These are phyloP conservation scores for Rhizomucor pusillus DNA, from an alignment of 371 early-diverging fungal species.

Conservation along the genomic window DNA sequence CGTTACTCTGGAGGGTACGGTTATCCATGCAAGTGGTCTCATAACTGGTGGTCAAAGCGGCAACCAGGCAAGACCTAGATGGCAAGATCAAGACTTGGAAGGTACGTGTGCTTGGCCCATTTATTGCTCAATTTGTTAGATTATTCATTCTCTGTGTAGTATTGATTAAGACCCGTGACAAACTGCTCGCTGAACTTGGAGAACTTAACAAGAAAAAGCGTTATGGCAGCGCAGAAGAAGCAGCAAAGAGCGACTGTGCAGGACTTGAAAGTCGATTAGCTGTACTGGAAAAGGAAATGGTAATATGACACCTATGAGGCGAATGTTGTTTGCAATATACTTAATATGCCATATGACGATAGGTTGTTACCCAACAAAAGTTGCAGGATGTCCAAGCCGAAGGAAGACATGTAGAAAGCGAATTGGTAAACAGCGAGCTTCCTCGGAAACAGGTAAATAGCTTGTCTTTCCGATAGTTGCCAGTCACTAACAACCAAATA, in stretches of 20 bases:
- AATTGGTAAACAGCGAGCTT: too few relatives aligned
- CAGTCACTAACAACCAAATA: too few relatives aligned
- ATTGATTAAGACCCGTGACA: slow-evolving; percentile 68
- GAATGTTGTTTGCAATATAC: not conserved
- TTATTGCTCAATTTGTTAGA: too few relatives aligned
- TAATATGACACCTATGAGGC: slow-evolving; percentile 12
- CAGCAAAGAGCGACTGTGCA: slow-evolving; percentile 54
- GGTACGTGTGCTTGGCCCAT: slow-evolving; percentile 38
- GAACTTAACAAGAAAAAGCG: slow-evolving; percentile 72
- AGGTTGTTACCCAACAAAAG: slow-evolving; percentile 3
- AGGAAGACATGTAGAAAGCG: not conserved
- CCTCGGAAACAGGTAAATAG: too few relatives aligned
- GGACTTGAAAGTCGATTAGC: slow-evolving; percentile 59
- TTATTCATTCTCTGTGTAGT: slow-evolving; percentile 20
- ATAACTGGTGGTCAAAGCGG: slow-evolving; percentile 85
- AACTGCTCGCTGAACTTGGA: slow-evolving; percentile 67
- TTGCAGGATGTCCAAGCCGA: slow-evolving; percentile 1
- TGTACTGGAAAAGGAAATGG: slow-evolving; percentile 60
- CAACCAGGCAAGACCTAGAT: slow-evolving; percentile 55
- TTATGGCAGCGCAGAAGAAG: slow-evolving; percentile 64
- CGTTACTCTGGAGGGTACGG: slow-evolving; percentile 90
- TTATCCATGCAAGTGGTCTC: slow-evolving; percentile 94
- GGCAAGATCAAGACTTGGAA: slow-evolving; percentile 87
- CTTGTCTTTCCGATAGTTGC: too few relatives aligned
- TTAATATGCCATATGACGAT: not conserved